Base-by-base conservation (phyloP, 768 basidiomycete genomes). In the Mrakia hoshinonis region DNA sequence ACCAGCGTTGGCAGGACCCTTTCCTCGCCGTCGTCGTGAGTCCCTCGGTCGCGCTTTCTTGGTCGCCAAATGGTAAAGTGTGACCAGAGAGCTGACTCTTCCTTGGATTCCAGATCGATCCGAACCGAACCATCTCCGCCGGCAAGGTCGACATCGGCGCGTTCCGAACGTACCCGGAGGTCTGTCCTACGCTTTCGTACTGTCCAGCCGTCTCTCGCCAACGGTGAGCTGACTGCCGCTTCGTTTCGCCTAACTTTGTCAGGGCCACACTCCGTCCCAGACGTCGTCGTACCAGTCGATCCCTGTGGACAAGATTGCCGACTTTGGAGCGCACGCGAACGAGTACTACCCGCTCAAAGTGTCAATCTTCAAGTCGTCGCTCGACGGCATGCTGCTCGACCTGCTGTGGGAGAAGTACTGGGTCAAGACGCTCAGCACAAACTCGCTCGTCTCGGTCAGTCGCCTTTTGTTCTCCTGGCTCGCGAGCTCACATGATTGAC, bases 381-480 rank as follows among this genome's bases (percentile, higher is more conserved):
- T 94, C 63, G 96, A 99, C 78, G 87, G 87, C 38, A 87, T 93
- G 76, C 81, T 99, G 3, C 83, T 99, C 52, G 90, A 90, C 26
- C 81, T 94, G 77, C 81, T 99, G 67, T 98, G 95, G 95, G 98
- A 99, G 81, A 98, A 97, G 81, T 99, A 99, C 76, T 99, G 96
- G 96, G 92, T 96, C 31, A 93, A 93, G 76, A 99, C 96, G 2
- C 83, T 99, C 48, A 92, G 90, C 76, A 91, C 92, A 77, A 95
- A 91, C 77, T 89, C 93, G 5, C 79, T 98, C 61, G 89, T 97
- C 64, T 92, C 92, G 26, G 95, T 97, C 70, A 75, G 80, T 76
- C 48, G 4, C 13, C 34, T 31, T 3, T 36, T 29, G 24, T 47
- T 39, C 52, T n/a, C 51, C 15, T 48, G 12, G 87, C 79, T 38